Percentiles rank a stretch among this genome's conserved stretches.
Evolutionary conservation across 2,329 filamentous ascomycete genomes (phyloP).

Genomic region (Diaporthe amygdali): DNA sequence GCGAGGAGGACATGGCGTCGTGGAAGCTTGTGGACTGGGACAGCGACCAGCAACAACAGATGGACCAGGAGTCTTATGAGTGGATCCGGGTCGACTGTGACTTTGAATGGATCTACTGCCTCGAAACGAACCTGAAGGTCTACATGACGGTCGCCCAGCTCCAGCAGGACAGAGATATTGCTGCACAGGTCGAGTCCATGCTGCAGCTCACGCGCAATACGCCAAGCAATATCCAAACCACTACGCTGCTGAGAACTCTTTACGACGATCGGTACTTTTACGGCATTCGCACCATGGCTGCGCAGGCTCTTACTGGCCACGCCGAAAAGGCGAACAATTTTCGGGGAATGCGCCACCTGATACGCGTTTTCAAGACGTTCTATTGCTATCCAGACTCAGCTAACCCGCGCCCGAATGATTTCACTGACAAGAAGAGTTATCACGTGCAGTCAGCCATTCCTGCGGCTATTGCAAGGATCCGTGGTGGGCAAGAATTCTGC

Average conservation of each 20-base stretch:
- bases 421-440: slow-evolving; percentile 85
- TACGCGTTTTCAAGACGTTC: slow-evolving; percentile 84
- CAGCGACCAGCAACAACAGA: slow-evolving; percentile 83
- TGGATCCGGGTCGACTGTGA: slow-evolving; percentile 99
- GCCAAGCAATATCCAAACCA: slow-evolving; percentile 82
- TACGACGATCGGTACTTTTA: slow-evolving; percentile 94
- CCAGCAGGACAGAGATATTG: slow-evolving; percentile 95
- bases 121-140: slow-evolving; percentile 80
- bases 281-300: slow-evolving; percentile 87
- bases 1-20: slow-evolving; percentile 77
- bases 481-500: slow-evolving; percentile 76
- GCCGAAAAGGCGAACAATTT: slow-evolving; percentile 72
- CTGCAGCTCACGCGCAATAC: slow-evolving; percentile 72
- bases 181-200: slow-evolving; percentile 81
- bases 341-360: slow-evolving; percentile 83
- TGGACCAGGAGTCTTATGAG: slow-evolving; percentile 96
- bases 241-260: slow-evolving; percentile 85
- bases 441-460: slow-evolving; percentile 84
- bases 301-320: slow-evolving; percentile 77
- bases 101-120: slow-evolving; percentile 95
- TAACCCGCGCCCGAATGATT: slow-evolving; percentile 89
- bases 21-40: slow-evolving; percentile 93
- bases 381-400: slow-evolving; percentile 82
- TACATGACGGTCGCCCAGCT: slow-evolving; percentile 99
- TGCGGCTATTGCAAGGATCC: slow-evolving; percentile 77